phyloP scores from a whole-genome alignment of 352 stramenopile genomes.

The Peronospora farinosa region DNA sequence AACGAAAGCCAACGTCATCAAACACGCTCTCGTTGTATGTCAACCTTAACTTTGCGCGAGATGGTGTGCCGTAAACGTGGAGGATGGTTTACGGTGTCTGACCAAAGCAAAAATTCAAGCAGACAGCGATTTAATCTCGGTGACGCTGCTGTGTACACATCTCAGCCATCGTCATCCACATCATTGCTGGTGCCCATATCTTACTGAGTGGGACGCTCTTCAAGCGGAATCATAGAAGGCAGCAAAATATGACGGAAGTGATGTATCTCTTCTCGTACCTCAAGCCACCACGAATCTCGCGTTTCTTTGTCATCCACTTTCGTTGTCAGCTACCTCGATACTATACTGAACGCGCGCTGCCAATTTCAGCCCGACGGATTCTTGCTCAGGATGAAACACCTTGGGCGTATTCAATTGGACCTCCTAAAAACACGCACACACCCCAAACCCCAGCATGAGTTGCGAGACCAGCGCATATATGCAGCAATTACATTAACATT shows the following conservation, averaged over 20 bases:
- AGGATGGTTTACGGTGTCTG: constrained; percentile 42
- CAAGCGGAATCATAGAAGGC: constrained; percentile 65
- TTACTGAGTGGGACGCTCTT: constrained; percentile 27
- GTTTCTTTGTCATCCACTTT: constrained; percentile 97
- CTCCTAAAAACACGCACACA: constrained; percentile 44
- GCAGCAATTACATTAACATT: constrained; percentile 5
- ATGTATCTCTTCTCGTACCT: constrained; percentile 91
- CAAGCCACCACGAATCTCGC: constrained; percentile 96
- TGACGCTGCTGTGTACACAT: constrained; percentile 27
- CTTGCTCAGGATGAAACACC: constrained; percentile 81
- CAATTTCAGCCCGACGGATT: constrained; percentile 78
- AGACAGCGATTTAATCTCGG: constrained; percentile 28
- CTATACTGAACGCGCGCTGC: constrained; percentile 84
- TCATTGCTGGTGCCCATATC: constrained; percentile 44
- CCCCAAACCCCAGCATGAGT: background rate
- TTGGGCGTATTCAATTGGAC: constrained; percentile 93
- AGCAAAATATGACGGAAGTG: background rate
- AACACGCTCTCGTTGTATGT: background rate
- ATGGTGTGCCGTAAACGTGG: constrained; percentile 25
- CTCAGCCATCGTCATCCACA: constrained; percentile 31
- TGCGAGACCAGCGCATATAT: background rate
- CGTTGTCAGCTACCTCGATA: constrained; percentile 88
- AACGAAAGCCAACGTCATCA: background rate
- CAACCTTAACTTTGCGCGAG: constrained; percentile 32
- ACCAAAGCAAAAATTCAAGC: constrained; percentile 33